phyloP scores from a whole-genome alignment of 352 stramenopile genomes.

The Pythium rishiriense region DNA sequence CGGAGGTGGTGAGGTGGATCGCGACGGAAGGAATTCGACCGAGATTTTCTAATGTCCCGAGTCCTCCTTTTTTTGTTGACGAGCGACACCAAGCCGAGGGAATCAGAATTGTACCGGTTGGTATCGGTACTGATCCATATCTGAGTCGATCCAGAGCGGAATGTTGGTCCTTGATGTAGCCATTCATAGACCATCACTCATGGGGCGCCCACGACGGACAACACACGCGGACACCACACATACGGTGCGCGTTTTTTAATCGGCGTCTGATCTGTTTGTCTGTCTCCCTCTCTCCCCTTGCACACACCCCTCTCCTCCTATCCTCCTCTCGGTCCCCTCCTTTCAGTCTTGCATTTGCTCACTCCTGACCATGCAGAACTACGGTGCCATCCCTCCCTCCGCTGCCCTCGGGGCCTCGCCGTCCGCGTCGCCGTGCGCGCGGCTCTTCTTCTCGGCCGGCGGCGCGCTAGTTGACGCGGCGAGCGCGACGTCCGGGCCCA shows the following conservation, averaged over 20 bases:
- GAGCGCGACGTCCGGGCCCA: conserved; percentile 19
- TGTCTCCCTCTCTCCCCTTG: too few relatives aligned
- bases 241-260: too few relatives aligned
- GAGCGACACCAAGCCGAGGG: too few relatives aligned
- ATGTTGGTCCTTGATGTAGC: too few relatives aligned
- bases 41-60: too few relatives aligned
- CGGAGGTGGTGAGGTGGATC: neutral
- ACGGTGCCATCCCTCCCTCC: neutral
- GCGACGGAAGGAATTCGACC: neutral
- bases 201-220: neutral
- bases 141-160: too few relatives aligned
- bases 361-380: neutral
- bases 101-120: neutral
- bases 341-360: too few relatives aligned
- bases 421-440: neutral
- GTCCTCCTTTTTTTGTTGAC: too few relatives aligned
- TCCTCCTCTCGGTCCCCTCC: too few relatives aligned
- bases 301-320: too few relatives aligned
- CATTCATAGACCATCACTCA: conserved; percentile 8
- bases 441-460: conserved; percentile 1
- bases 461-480: neutral
- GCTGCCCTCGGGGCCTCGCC: neutral
- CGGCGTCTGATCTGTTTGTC: neutral
- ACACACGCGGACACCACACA: neutral
- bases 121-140: neutral